Evolutionary conservation across 805 yeast genomes (phyloP), one percentile per base, ranked within the genome.

Genomic region (Candida sithepensis): DNA sequence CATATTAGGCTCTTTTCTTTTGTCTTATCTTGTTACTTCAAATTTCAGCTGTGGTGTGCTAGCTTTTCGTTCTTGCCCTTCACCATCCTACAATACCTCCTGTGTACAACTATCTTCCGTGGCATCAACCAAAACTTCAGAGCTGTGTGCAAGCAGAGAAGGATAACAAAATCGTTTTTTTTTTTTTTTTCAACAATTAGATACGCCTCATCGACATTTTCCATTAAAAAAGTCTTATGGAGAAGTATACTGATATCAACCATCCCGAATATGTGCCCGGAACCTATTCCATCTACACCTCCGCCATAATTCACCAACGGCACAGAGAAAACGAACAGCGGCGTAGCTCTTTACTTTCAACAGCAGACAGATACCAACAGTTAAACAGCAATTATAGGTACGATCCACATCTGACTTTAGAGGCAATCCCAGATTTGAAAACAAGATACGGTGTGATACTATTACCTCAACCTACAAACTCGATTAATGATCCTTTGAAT

Each of bases 241-340:
- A 67, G 43, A 64, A 61, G 45, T 67, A 65, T 50, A 63, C 68
- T 13, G 68, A 67, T 45, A 63, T 56, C 18, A 51, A 59, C 44
- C 68, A 67, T 43, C 65, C 67, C 1, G 73, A 73, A 20, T 78
- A 71, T 53, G 65, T 79, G 18, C 84, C 84, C 0, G 84, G 84
- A 0, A 79, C 85, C 0, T 70, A 74, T 46, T 77, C 77, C 44
- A 77, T 80, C 38, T 78, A 77, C 51, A 63, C 80, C 1, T 70
- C 75, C 2, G 66, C 65, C 9, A 37, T 65, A 7, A 32, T 63
- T 4, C 53, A 59, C 38, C 55, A 56, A 33, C 47, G 42, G 24
- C 57, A 55, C 23, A 34, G 21, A 7, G 37, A 50, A 41, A 38
- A 48, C 19, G 7, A 47, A 30, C 28, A 38, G 19, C 26, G 45